Evolutionary conservation across 768 basidiomycete genomes (phyloP), one percentile per base, ranked within the genome.

Genomic region (Tylopilus subfusipes): DNA sequence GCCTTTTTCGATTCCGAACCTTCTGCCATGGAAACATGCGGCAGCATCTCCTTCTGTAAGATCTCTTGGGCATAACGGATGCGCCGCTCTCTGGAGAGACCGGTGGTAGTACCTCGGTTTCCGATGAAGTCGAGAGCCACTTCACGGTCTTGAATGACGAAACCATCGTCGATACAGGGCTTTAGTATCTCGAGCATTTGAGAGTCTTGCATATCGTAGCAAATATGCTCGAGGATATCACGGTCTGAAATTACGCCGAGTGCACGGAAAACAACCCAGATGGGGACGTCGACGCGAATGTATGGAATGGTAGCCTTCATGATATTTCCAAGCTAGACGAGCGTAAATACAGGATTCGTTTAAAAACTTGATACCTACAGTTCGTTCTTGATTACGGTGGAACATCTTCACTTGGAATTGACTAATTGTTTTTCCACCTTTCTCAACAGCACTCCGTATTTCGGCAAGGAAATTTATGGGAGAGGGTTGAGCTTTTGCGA

Each of bases 391-490:
- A 65, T 88, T 87, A 58, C 89, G 76, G 60, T 94, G 90, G 69
- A 93, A 94, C 84, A 99, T 89, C 72, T 98, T 98, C 59, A 98
- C 93, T 70, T 97, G 93, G 72, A 98, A 94, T 71, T 94, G 90
- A 73, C 91, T 93, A 60, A 97, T 93, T 12, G 93, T 97, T 78
- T 98, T 98, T 48, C 97, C 97, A 52, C 96, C 94, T 68, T 93
- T 96, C 75, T 98, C 97, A 13, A 98, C 92, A 6, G 94, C 93
- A 71, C 92, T 94, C 56, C 96, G 88, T 71, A 99, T 97, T 71
- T 98, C 95, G 34, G 97, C 93, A 40, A 98, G 82, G 74, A 96
- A 97, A 60, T 86, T 93, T 63, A 97, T 90, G 2, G 95, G 94
- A 18, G 93, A 95, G 4, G 96, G 95, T 61, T 96, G 93, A 0